Percentiles rank a stretch among this genome's conserved stretches.
Evolutionary conservation across 129 eudicot genomes (phyloP).

Genomic region (Heracleum sosnowskyi): DNA sequence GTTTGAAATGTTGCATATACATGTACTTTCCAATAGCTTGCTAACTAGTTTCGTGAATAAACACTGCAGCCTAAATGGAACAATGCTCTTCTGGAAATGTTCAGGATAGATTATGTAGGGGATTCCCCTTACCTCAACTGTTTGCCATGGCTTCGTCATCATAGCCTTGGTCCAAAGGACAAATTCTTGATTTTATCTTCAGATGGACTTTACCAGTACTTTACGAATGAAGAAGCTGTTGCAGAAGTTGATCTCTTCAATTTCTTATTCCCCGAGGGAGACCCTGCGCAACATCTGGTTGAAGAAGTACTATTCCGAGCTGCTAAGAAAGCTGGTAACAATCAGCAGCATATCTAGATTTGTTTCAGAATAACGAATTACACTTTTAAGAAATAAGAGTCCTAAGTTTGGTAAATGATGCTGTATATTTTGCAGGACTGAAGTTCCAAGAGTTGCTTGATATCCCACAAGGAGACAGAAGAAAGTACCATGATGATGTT

Average conservation of each 20-base stretch:
- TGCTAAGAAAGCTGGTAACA: conserved; percentile 75
- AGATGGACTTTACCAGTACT: conserved; percentile 85
- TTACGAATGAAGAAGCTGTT: conserved; percentile 82
- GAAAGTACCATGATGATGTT: conserved; percentile 88
- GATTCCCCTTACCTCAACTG: conserved; percentile 66
- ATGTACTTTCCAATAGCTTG: not conserved
- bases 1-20: too few relatives aligned
- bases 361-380: not conserved
- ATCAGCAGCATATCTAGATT: not conserved
- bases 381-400: not conserved
- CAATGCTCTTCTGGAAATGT: conserved; percentile 66
- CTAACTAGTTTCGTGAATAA: not conserved
- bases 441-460: conserved; percentile 79
- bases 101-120: conserved; percentile 72
- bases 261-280: conserved; percentile 66
- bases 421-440: conserved; percentile 39
- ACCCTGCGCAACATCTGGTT: conserved; percentile 87
- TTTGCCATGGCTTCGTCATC: conserved; percentile 63
- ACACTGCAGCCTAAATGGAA: conserved; percentile 82
- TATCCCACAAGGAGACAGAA: conserved; percentile 89
- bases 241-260: conserved; percentile 62
- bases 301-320: conserved; percentile 85
- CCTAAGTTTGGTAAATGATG: conserved; percentile 39
- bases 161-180: conserved; percentile 56
- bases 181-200: conserved; percentile 74